Conservation (phyloP, 192 early-diverging fungal genomes). For the Mortierella claussenii region DNA sequence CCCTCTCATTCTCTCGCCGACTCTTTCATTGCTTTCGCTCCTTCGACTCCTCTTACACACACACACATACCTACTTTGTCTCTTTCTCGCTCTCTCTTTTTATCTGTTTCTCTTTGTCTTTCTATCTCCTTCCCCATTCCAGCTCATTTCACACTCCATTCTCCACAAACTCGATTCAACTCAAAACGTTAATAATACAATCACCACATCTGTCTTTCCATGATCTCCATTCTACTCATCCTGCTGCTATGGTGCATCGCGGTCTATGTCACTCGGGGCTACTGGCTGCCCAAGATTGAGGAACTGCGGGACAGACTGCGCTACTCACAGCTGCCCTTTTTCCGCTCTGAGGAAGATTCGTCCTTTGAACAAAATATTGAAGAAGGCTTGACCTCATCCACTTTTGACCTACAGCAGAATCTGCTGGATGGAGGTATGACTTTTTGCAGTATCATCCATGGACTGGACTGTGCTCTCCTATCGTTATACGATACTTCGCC, state of each 20-base stretch:
- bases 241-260: constrained; percentile 25
- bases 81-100: not conserved
- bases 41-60: not conserved
- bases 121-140: not conserved
- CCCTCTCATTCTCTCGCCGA: not conserved
- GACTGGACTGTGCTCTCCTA: too few species aligned
- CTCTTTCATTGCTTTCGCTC: not conserved
- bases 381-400: constrained; percentile 63
- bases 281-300: constrained; percentile 34
- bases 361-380: constrained; percentile 68
- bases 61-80: not conserved
- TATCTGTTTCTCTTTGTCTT: not conserved
- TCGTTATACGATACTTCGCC: too few species aligned
- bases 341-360: constrained; percentile 48
- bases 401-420: constrained; percentile 65
- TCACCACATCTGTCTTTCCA: not conserved
- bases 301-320: constrained; percentile 45
- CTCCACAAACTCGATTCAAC: not conserved
- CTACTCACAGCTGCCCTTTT: constrained; percentile 62
- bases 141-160: not conserved
- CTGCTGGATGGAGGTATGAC: constrained; percentile 59
- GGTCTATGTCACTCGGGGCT: constrained; percentile 21
- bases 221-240: constrained; percentile 31
- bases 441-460: not conserved
- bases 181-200: not conserved